Base-by-base conservation (phyloP, 257 asterid genomes). In the Plantago elongata region DNA sequence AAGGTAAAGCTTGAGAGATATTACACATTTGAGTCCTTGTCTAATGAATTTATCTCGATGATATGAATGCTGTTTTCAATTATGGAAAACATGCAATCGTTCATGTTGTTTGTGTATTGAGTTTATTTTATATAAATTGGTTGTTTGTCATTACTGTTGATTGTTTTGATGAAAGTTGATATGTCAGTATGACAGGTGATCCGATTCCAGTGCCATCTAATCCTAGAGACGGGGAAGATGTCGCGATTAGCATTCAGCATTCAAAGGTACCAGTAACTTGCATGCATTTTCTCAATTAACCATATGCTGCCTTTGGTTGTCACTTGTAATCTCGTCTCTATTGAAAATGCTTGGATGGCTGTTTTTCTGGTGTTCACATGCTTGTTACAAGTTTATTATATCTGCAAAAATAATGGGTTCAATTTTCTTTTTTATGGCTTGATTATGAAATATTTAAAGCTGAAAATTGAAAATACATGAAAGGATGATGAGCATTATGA, bases 141-240 rank as follows among this genome's bases (percentile, higher is more conserved):
- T 30, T 54, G 27, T 54, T 44, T 57, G 43, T 34, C 40, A 60
- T 65, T 66, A 62, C 50, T 45, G 30, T 37, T 37, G 22, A 60
- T 51, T 22, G 45, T 72, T 64, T 50, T 78, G 60, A 57, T 80
- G 77, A 58, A 49, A 59, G 18, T 71, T 70, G 56, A 66, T 71
- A 60, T 72, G 68, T 66, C 89, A 92, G 99, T 73, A 92, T 92
- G 99, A 72, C 96, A 74, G 93, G 90, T 72, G 97, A 92, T 79
- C 97, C 77, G 76, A 69, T 76, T 68, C 97, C 77, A 70, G 88
- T 89, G 45, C 97, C 95, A 45, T 78, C 88, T 49, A 89, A 96
- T 77, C 97, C 95, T 63, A 81, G 96, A 75, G 95, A 89, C 65
- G 97, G 95, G 67, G 99, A 89, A 48, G 96, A 87, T 71, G 78